Evolutionary conservation across 441 rosid genomes (phyloP), one percentile per base, ranked within the genome.

Genomic region (Syzygium malaccense): DNA sequence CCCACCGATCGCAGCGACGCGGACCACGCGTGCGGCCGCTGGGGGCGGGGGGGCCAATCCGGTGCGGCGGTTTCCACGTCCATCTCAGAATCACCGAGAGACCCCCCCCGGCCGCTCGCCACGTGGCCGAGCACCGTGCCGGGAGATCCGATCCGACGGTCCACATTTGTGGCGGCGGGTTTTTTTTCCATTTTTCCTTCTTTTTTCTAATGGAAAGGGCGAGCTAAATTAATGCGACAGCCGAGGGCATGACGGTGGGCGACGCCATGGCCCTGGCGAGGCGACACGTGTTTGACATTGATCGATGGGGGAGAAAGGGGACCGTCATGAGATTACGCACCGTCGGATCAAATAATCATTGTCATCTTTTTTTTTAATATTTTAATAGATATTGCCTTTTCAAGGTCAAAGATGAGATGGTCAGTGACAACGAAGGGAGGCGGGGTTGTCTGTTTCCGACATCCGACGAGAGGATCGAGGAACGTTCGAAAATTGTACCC

Each of bases 401-500:
- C 0, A 1, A 12, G 51, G 83, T 75, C 83, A 75, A 23, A 75
- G 83, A 41, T 41, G 68, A 13, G 51, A 26, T 12, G n/a, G 51
- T 41, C 51, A 12, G 41, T 6, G 51, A 41, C 30, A 45, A 14
- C 56, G 8, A 28, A 64, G 10, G 12, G 9, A 1, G 48, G 48
- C 8, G 48, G 48, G 62, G 18, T 37, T 55, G 49, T 49, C 88
- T 5, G 3, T n/a, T 48, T 45, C 49, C 4, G 4, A 13, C 58
- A 12, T 2, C 62, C 9, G 7, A 56, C 85, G 88, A 23, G 53
- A 75, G 83, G 41, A 75, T 87, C 86, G 68, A 75, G 88, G 68
- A 87, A 87, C 88, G 86, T 87, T 87, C 88, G 28, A 71, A 87
- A 54, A 23, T 41, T 41, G 51, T 23, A 26, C n/a, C 41, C 83